phyloP scores from a whole-genome alignment of 495 filamentous ascomycete genomes.

The Venustampulla echinocandica region DNA sequence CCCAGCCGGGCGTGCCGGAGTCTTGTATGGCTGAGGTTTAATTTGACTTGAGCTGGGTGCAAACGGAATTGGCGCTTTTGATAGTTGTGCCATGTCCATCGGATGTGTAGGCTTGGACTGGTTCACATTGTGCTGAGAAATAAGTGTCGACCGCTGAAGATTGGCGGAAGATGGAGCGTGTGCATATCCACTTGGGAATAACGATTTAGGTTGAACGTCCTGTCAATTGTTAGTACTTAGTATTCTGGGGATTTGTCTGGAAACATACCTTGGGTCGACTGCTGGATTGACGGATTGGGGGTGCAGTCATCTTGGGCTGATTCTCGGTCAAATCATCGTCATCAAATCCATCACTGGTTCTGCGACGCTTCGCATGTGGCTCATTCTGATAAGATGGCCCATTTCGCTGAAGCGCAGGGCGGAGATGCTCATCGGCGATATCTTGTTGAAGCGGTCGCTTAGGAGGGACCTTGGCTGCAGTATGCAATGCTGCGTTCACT shows the following conservation, averaged over 20 bases:
- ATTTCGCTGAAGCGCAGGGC: conserved; percentile 31
- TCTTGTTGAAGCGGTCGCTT: conserved; percentile 46
- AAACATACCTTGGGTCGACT: conserved; percentile 61
- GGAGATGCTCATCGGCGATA: conserved; percentile 32
- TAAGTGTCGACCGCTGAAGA: conserved; percentile 21
- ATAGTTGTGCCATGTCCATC: conserved; percentile 70
- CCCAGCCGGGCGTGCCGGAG: conserved; percentile 42
- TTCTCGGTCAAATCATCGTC: conserved; percentile 20
- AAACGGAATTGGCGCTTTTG: conserved; percentile 84
- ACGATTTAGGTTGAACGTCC: conserved; percentile 52
- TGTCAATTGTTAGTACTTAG: conserved; percentile 23
- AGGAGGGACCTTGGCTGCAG: conserved; percentile 32
- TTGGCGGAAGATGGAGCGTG: conserved; percentile 41
- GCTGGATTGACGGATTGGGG: conserved; percentile 73
- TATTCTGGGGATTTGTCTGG: not conserved
- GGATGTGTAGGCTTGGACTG: conserved; percentile 55
- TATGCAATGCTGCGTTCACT: conserved; percentile 35
- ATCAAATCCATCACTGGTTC: conserved; percentile 38
- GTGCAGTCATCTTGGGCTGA: conserved; percentile 52
- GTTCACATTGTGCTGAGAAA: conserved; percentile 33
- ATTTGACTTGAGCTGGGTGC: conserved; percentile 53
- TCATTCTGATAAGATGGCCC: conserved; percentile 37
- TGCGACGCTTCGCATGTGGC: conserved; percentile 49
- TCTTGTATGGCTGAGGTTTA: conserved; percentile 47
- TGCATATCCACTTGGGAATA: conserved; percentile 54